Evolutionary conservation across 164 flowering plant genomes (phyloP), one percentile per base, ranked within the genome.

Genomic region (Amborella trichopoda): DNA sequence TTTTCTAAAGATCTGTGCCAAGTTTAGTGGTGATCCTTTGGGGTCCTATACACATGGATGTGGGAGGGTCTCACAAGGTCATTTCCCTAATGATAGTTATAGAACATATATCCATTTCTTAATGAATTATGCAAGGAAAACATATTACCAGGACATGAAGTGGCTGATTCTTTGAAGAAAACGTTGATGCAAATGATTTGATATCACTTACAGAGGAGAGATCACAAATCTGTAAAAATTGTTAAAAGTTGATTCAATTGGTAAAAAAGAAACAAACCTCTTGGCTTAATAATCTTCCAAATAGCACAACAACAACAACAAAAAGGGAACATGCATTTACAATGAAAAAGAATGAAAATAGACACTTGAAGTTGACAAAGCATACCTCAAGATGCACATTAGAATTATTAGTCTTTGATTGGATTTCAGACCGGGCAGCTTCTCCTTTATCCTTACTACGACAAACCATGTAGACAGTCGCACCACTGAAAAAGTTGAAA

Each of bases 401-500:
- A 47, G 58, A 58, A 63, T 80, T 87, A 36, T 96, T 94, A 1
- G 96, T 91, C 3, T 23, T 46, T 12, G 85, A 69, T 61, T 60
- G 81, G 52, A 91, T 82, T 63, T 80, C 32, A 40, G 85, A 76
- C 46, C 71, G 71, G 26, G 98, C 98, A 46, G 75, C 83, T 69
- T 91, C 94, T 58, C 95, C 98, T 47, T 81, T 78, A 66, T 86
- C 96, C 66, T 80, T 83, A 54, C 55, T 84, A 37, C 98, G 87
- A 56, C 98, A 87, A 14, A 91, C 76, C 68, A 91, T 70, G 54
- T 76, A 91, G 3, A 83, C 94, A 48, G 64, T 80, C 32, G 83
- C 98, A 24, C 96, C 96, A 53, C 96, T 91, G 61, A 22, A 57
- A 62, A 26, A 25, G 26, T 12, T 44, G 22, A 21, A 37, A 41